phyloP scores from a whole-genome alignment of 1,284 basidiomycete genomes.

The Pholiota adiposa region DNA sequence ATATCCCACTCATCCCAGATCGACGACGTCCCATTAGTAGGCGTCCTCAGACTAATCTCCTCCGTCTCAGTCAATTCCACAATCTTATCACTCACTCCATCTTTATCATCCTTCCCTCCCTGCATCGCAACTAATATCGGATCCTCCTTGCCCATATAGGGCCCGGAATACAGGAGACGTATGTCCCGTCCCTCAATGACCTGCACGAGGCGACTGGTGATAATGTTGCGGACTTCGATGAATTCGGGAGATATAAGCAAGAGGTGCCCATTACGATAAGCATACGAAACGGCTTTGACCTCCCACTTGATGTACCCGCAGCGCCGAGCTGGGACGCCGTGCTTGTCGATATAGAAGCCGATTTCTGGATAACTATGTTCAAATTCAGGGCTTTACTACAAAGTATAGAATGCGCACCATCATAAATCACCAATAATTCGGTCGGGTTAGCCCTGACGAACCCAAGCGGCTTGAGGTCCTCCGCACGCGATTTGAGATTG shows the following conservation, averaged over 20 bases:
- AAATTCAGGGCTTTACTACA: constrained; percentile 3
- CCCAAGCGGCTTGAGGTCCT: constrained; percentile 66
- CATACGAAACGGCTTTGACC: constrained; percentile 60
- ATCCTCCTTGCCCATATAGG: constrained; percentile 42
- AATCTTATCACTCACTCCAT: constrained; percentile 61
- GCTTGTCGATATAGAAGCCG: constrained; percentile 74
- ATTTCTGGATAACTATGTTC: constrained; percentile 41
- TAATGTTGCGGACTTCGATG: constrained; percentile 69
- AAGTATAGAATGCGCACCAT: constrained; percentile 50
- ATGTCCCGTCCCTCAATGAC: constrained; percentile 73
- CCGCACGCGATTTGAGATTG: constrained; percentile 62
- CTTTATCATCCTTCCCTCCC: constrained; percentile 55
- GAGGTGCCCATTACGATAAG: constrained; percentile 61
- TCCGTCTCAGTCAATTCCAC: constrained; percentile 72
- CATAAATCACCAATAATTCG: constrained; percentile 74
- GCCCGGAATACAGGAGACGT: constrained; percentile 57
- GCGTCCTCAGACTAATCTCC: constrained; percentile 47
- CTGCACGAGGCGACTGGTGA: constrained; percentile 70
- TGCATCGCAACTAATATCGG: constrained; percentile 64
- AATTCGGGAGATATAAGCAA: constrained; percentile 75
- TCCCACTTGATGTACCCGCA: constrained; percentile 78
- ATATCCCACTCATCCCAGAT: constrained; percentile 80
- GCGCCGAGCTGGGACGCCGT: constrained; percentile 64
- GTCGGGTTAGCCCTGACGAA: constrained; percentile 57
- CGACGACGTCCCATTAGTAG: constrained; percentile 30